Evolutionary conservation across 2,329 filamentous ascomycete genomes (phyloP).

Genomic region (Arthrocladium fulminans): DNA sequence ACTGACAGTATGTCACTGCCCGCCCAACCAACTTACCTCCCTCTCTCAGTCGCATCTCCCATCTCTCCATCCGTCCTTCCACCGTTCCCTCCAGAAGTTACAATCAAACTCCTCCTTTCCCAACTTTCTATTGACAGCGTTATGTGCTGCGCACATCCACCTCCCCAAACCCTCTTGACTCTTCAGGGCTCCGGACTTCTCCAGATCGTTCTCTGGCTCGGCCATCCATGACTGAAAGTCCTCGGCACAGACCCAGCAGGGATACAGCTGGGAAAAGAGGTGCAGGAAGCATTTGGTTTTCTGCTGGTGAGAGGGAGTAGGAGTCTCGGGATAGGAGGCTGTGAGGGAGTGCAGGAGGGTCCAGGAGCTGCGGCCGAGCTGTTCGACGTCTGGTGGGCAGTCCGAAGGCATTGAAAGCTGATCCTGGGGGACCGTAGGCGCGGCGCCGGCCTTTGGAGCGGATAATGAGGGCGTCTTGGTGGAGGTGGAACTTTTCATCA

Average conservation of each 20-base stretch:
- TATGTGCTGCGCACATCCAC: constrained; percentile 45
- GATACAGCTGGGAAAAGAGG: constrained; percentile 79
- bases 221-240: constrained; percentile 80
- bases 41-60: constrained; percentile 54
- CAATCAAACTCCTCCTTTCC: constrained; percentile 92
- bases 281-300: constrained; percentile 71
- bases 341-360: constrained; percentile 88
- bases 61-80: constrained; percentile 77
- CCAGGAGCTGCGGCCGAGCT: constrained; percentile 81
- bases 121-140: constrained; percentile 57
- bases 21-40: too few species aligned
- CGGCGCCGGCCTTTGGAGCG: constrained; percentile 26
- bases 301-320: constrained; percentile 59
- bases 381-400: constrained; percentile 85
- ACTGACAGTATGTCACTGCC: not conserved
- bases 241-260: constrained; percentile 90
- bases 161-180: constrained; percentile 40
- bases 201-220: constrained; percentile 54
- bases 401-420: constrained; percentile 42
- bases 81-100: constrained; percentile 80
- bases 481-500: constrained; percentile 29
- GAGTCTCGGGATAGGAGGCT: constrained; percentile 68
- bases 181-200: constrained; percentile 32
- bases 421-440: constrained; percentile 21
- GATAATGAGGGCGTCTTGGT: constrained; percentile 16